These are phyloP conservation scores for Fusarium transvaalense DNA, from an alignment of 2,329 filamentous ascomycete species.

Conservation along the genomic window DNA sequence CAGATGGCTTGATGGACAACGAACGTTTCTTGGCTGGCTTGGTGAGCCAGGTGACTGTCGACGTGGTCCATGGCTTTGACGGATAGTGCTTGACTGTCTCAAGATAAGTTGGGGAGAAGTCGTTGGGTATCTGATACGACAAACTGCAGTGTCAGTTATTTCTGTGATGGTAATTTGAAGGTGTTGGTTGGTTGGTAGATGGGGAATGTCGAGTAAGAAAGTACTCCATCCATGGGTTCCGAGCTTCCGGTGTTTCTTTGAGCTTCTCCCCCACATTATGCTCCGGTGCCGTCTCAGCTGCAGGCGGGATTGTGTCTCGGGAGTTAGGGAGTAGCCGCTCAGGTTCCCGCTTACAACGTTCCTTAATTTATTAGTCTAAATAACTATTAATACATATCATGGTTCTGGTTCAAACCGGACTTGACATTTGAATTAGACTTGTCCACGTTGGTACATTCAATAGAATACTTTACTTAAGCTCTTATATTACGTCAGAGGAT, in stretches of 20 bases:
- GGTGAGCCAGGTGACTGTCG: conserved; percentile 66
- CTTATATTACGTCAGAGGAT: neutral
- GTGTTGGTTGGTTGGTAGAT: conserved; percentile 10
- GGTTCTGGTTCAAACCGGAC: neutral
- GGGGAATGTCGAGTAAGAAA: conserved; percentile 3
- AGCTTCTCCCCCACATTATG: conserved; percentile 34
- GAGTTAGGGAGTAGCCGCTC: conserved; percentile 4
- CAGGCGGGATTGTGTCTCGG: conserved; percentile 31
- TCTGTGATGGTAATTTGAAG: neutral
- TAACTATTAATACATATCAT: neutral
- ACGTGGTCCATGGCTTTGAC: conserved; percentile 67
- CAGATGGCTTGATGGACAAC: conserved; percentile 19
- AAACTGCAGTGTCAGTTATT: neutral
- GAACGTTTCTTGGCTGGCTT: conserved; percentile 62
- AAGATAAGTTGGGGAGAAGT: neutral
- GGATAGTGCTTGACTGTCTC: neutral
- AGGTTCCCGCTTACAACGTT: neutral
- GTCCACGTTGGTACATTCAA: neutral
- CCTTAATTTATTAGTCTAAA: neutral
- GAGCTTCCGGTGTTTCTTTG: conserved; percentile 36
- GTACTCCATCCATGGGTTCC: conserved; percentile 8
- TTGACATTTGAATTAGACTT: neutral
- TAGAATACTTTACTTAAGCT: neutral
- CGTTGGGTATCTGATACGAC: neutral
- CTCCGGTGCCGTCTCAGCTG: conserved; percentile 26